phyloP scores from a whole-genome alignment of 2,329 filamentous ascomycete genomes.

The Ophidiomyces ophidiicola region DNA sequence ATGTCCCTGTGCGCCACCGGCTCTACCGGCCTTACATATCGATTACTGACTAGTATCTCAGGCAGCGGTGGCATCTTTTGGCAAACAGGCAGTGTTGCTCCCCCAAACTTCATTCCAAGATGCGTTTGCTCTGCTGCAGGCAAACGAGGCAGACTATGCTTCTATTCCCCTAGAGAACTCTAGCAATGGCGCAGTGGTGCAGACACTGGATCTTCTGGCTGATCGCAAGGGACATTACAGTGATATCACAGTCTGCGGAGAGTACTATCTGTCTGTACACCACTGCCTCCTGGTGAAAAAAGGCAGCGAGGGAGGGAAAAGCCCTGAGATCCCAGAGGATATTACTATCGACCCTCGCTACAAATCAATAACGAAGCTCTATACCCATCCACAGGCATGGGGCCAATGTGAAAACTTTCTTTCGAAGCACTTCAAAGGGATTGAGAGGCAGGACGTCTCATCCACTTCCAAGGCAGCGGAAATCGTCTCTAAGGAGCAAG shows the following conservation, averaged over 20 bases:
- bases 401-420: constrained; percentile 78
- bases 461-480: constrained; percentile 79
- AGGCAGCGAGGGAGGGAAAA: not conserved
- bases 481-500: constrained; percentile 50
- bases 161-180: constrained; percentile 95
- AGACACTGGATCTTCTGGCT: constrained; percentile 78
- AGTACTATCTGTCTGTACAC: constrained; percentile 76
- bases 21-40: not conserved
- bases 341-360: constrained; percentile 28
- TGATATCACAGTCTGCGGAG: constrained; percentile 64
- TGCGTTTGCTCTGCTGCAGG: constrained; percentile 68
- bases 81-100: constrained; percentile 23
- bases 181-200: constrained; percentile 82
- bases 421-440: constrained; percentile 52
- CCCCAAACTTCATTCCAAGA: constrained; percentile 40
- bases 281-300: constrained; percentile 62
- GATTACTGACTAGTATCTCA: constrained; percentile 23
- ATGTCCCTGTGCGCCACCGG: constrained; percentile 16
- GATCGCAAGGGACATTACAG: constrained; percentile 54
- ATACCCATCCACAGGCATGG: constrained; percentile 92
- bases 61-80: constrained; percentile 44
- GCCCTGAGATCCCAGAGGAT: not conserved
- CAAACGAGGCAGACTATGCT: constrained; percentile 52
- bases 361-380: constrained; percentile 58
- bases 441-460: constrained; percentile 71